These are phyloP conservation scores for Chaetothyriales sp. DNA, from an alignment of 2,329 filamentous ascomycete genomes.

Conservation along the genomic window DNA sequence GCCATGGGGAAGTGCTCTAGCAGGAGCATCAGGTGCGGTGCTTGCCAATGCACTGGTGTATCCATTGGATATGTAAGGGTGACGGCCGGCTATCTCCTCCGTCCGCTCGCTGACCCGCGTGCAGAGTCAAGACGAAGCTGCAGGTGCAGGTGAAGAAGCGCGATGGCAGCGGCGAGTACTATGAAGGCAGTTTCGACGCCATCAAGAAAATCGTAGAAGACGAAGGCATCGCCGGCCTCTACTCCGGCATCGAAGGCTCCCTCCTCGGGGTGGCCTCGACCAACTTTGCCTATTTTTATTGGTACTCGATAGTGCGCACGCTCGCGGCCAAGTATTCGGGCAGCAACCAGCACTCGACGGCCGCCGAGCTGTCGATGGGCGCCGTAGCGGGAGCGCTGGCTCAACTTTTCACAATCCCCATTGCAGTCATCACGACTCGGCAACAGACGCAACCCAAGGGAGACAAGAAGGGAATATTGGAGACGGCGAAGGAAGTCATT, in stretches of 20 bases:
- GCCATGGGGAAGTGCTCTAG: conserved; percentile 84
- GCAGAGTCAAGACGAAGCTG: conserved; percentile 83
- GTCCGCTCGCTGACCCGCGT: conserved; percentile 2
- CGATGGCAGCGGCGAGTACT: conserved; percentile 47
- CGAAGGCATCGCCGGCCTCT: conserved; percentile 72
- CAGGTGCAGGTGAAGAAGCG: conserved; percentile 78
- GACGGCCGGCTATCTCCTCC: background rate
- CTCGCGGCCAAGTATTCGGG: conserved; percentile 37
- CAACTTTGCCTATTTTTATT: conserved; percentile 99
- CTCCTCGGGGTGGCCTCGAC: conserved; percentile 88
- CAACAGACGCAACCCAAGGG: conserved; percentile 83
- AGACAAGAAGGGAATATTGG: conserved; percentile 74
- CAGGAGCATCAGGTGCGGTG: conserved; percentile 83
- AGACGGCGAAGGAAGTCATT: conserved; percentile 78
- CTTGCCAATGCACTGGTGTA: conserved; percentile 93
- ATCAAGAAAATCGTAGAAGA: conserved; percentile 67
- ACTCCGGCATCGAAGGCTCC: conserved; percentile 75
- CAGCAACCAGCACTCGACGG: conserved; percentile 45
- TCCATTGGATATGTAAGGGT: conserved; percentile 79
- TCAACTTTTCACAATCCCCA: conserved; percentile 91
- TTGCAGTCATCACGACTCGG: conserved; percentile 86
- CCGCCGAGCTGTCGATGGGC: conserved; percentile 69
- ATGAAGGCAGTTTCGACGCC: conserved; percentile 76
- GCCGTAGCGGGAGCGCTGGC: conserved; percentile 80
- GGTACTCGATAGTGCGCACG: conserved; percentile 79